These are phyloP conservation scores for Morella rubra DNA, from an alignment of 306 rosid species.

Conservation along the genomic window DNA sequence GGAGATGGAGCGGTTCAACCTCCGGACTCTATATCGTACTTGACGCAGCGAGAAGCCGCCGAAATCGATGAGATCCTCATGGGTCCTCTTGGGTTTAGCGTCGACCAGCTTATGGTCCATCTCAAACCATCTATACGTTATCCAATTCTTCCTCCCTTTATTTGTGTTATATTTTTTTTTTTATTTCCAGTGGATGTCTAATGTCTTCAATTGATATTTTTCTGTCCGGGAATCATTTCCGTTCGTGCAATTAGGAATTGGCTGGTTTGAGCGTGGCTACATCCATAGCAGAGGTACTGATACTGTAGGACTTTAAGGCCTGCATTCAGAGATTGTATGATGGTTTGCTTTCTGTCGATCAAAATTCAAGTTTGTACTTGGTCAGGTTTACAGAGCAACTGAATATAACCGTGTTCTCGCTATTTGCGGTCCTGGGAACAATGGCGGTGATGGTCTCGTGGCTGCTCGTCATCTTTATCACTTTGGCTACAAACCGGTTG, in stretches of 20 bases:
- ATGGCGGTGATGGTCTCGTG: slow-evolving; percentile 95
- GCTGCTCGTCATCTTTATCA: slow-evolving; percentile 93
- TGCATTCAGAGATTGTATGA: background rate
- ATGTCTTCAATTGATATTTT: background rate
- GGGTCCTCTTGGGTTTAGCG: slow-evolving; percentile 93
- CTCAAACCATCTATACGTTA: background rate
- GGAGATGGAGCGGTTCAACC: slow-evolving; percentile 15
- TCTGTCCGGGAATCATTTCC: slow-evolving; percentile 5
- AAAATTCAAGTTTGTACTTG: slow-evolving; percentile 8
- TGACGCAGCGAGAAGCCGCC: slow-evolving; percentile 80
- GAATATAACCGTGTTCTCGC: slow-evolving; percentile 72
- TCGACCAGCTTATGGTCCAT: slow-evolving; percentile 89
- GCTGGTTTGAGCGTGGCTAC: slow-evolving; percentile 95
- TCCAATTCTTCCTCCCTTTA: background rate
- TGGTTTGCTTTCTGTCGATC: slow-evolving; percentile 19
- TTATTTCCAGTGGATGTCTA: background rate
- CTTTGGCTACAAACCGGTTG: slow-evolving; percentile 73
- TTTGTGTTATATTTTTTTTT: background rate
- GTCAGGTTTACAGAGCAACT: slow-evolving; percentile 65
- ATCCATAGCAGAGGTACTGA: slow-evolving; percentile 76
- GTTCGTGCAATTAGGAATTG: slow-evolving; percentile 58
- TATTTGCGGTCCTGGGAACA: slow-evolving; percentile 97
- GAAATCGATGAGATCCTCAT: slow-evolving; percentile 87
- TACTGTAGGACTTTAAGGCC: slow-evolving; percentile 7
- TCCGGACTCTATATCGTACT: slow-evolving; percentile 58